These are phyloP conservation scores for Chondrus crispus DNA, from an alignment of 23 red algal genomes.

Conservation along the genomic window DNA sequence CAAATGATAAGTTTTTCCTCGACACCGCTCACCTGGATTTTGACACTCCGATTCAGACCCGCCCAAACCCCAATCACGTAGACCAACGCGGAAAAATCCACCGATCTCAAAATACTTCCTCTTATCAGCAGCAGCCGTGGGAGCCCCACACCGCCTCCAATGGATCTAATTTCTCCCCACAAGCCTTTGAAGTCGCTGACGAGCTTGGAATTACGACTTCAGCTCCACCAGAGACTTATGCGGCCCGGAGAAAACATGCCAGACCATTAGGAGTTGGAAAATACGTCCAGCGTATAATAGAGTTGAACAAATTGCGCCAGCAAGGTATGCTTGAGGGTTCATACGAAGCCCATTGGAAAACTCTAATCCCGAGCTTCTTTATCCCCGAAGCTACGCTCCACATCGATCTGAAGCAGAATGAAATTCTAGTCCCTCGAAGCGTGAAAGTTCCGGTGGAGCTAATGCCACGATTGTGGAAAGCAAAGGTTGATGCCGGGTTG, in stretches of 20 bases:
- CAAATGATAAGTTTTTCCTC: too few relatives aligned
- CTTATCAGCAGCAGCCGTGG: too few relatives aligned
- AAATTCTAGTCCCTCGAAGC: neutral
- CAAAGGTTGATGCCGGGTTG: slow-evolving; percentile 25
- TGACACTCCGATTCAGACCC: too few relatives aligned
- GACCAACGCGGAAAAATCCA: too few relatives aligned
- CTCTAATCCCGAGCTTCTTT: slow-evolving; percentile 29
- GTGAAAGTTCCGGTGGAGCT: slow-evolving; percentile 35
- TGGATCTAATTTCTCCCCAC: too few relatives aligned
- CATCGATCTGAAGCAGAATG: slow-evolving; percentile 24
- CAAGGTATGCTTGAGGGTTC: neutral
- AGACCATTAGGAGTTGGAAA: neutral
- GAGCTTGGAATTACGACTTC: too few relatives aligned
- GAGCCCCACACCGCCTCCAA: too few relatives aligned
- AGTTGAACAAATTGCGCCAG: neutral
- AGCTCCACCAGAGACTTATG: too few relatives aligned
- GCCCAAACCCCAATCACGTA: too few relatives aligned
- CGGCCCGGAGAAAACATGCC: neutral
- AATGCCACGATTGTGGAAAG: slow-evolving; percentile 39
- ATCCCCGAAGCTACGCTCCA: slow-evolving; percentile 28
- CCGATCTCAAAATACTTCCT: too few relatives aligned
- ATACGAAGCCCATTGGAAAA: neutral
- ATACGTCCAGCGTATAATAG: neutral
- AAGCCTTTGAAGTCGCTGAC: too few relatives aligned
- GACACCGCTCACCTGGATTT: too few relatives aligned